Evolutionary conservation across 208 protist species (phyloP).

Genomic region (Leishmania guyanensis): DNA sequence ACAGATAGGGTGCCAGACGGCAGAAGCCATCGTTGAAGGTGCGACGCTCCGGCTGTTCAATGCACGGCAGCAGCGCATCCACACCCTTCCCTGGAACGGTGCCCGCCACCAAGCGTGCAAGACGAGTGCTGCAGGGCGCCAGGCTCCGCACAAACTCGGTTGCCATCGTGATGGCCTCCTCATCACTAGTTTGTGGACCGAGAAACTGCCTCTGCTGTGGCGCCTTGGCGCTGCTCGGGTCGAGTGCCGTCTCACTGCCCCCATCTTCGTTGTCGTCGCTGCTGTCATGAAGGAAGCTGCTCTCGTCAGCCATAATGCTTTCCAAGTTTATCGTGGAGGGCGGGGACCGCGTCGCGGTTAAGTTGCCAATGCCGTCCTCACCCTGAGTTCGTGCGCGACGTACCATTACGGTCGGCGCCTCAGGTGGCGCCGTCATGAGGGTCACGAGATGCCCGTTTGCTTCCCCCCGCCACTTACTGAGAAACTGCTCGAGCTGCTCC

Average conservation of each 20-base stretch:
- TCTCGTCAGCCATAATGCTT: neutral
- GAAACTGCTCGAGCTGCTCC: slow-evolving; percentile 3
- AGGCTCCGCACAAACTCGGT: slow-evolving; percentile 5
- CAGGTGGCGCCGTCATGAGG: neutral
- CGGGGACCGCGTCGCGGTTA: neutral
- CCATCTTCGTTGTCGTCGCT: slow-evolving; percentile 1
- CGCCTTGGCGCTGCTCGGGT: neutral
- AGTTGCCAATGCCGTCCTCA: neutral
- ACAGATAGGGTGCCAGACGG: slow-evolving; percentile 18
- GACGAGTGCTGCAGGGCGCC: slow-evolving; percentile 6
- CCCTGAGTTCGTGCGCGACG: neutral
- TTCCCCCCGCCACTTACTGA: neutral
- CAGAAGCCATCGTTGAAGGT: slow-evolving; percentile 23
- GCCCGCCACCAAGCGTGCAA: slow-evolving; percentile 17
- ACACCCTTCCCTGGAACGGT: slow-evolving; percentile 12
- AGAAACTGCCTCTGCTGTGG: neutral
- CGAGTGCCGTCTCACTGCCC: neutral
- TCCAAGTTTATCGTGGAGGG: neutral
- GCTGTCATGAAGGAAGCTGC: neutral
- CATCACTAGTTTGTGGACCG: neutral
- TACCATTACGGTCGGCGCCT: neutral
- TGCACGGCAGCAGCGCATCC: slow-evolving; percentile 23
- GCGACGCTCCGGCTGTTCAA: slow-evolving; percentile 29
- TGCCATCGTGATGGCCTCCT: slow-evolving; percentile 4
- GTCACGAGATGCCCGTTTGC: slow-evolving; percentile 7